Evolutionary conservation across 768 basidiomycete genomes (phyloP), one percentile per base, ranked within the genome.

Genomic region (Mycena maculata): DNA sequence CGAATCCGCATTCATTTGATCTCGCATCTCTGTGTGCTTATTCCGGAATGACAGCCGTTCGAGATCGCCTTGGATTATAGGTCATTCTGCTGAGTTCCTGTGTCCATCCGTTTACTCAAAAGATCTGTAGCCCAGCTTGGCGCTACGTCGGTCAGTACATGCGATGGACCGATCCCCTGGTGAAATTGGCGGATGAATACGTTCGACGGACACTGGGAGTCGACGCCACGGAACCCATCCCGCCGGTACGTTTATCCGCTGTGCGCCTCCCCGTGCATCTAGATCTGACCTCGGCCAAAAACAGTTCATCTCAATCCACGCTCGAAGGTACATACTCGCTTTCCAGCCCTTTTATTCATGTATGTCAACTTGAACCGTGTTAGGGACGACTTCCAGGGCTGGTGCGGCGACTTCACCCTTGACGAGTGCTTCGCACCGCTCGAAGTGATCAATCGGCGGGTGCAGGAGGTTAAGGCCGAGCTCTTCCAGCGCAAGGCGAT

Each of bases 241-340:
- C 78, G 10, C 75, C 75, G 3, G 78, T 80, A 42, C 72, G 55
- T 30, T 9, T 25, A 53, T 61, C 38, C 74, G 54, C 12, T 10
- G 13, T 11, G 2, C 27, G 59, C 49, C 2, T 54, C 63, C 28
- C 70, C 64, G 45, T 27, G 41, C n/a, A 16, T 13, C 55, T 48
- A 23, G 13, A 16, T 13, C 55, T 48, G 23, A 25, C 12, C 36
- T 44, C 13, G 54, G 28, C n/a, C n/a, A n/a, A 25, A 25, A 9
- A 12, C 36, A 79, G 78, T 83, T 73, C 60, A 81, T 83, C 47
- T 70, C 77, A 0, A 68, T 83, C 16, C 82, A 83, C 59, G 74
- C 75, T 27, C 75, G 82, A 18, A 76, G 75, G 25, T 36, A 36
- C 33, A 36, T 36, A n/a, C n/a, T 36, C 33, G 13, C 33, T 36